Evolutionary conservation across 2,329 filamentous ascomycete species (phyloP).

Genomic region (Paracorniculantispora psalliotae): DNA sequence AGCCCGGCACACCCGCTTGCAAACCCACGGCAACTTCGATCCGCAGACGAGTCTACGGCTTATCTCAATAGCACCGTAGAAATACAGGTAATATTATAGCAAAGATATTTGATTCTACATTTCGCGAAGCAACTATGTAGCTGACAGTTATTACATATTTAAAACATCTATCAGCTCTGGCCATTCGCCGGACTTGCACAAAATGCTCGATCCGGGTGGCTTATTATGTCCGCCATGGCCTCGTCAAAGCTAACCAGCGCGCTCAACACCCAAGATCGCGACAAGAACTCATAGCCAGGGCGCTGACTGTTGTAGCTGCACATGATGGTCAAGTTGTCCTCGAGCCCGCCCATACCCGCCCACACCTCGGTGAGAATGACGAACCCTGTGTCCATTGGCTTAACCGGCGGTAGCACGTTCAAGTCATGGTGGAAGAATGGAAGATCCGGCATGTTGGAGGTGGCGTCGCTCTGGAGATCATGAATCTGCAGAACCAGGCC

Average conservation of each 20-base stretch:
- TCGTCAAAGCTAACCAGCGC: slow-evolving; percentile 5
- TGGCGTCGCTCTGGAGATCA: neutral
- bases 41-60: no score
- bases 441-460: neutral
- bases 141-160: no score
- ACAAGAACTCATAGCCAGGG: slow-evolving; percentile 11
- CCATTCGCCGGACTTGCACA: neutral
- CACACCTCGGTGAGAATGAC: slow-evolving; percentile 1
- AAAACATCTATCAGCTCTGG: no score
- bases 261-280: slow-evolving; percentile 8
- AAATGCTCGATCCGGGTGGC: neutral
- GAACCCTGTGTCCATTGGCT: slow-evolving; percentile 9
- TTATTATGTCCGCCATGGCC: neutral
- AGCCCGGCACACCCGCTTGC: no score
- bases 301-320: slow-evolving; percentile 4
- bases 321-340: neutral
- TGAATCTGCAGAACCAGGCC: slow-evolving; percentile 6
- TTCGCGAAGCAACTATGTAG: no score
- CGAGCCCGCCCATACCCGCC: neutral
- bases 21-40: no score
- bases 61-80: no score
- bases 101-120: no score
- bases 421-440: neutral
- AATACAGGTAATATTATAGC: no score
- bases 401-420: slow-evolving; percentile 1